Conservation (phyloP, 495 filamentous ascomycete genomes). For the Penicillium cosmopolitanum region DNA sequence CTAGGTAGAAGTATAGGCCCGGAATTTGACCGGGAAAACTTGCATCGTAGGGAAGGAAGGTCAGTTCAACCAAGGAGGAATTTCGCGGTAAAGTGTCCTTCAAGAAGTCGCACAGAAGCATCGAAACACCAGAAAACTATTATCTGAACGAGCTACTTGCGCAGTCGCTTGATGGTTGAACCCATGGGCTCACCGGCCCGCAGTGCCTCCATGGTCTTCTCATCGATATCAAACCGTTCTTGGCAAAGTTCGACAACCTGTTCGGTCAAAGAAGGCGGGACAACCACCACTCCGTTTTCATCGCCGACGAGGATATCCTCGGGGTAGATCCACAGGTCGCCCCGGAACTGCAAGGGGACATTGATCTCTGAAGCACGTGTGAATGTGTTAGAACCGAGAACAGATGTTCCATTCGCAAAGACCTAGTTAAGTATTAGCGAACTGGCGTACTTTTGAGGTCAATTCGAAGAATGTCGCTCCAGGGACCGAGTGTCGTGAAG, state of each 20-base stretch:
- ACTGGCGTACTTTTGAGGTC: neutral
- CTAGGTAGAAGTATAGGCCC: too few relatives aligned
- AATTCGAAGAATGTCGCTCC: neutral
- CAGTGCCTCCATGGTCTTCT: slow-evolving; percentile 25
- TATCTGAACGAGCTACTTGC: slow-evolving; percentile 13
- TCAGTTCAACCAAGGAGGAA: too few relatives aligned
- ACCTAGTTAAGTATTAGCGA: slow-evolving; percentile 13
- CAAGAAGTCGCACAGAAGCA: too few relatives aligned
- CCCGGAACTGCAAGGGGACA: slow-evolving; percentile 21
- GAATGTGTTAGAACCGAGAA: slow-evolving; percentile 25
- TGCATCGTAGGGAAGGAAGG: too few relatives aligned
- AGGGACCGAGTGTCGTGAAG: too few relatives aligned
- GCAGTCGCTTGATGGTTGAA: slow-evolving; percentile 17
- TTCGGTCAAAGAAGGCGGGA: slow-evolving; percentile 20
- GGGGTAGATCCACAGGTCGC: slow-evolving; percentile 19
- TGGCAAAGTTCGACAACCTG: slow-evolving; percentile 23
- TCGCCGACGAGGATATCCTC: slow-evolving; percentile 22
- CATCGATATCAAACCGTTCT: slow-evolving; percentile 26
- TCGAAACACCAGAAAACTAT: too few relatives aligned
- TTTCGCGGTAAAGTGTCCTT: too few relatives aligned
- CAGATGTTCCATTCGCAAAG: slow-evolving; percentile 19
- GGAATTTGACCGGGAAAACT: too few relatives aligned
- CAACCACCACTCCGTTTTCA: slow-evolving; percentile 23
- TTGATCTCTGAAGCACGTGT: slow-evolving; percentile 25
- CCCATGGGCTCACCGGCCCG: slow-evolving; percentile 22